Conservation (phyloP, 1,139 yeast genomes). For the Blastobotrys indianensis region DNA sequence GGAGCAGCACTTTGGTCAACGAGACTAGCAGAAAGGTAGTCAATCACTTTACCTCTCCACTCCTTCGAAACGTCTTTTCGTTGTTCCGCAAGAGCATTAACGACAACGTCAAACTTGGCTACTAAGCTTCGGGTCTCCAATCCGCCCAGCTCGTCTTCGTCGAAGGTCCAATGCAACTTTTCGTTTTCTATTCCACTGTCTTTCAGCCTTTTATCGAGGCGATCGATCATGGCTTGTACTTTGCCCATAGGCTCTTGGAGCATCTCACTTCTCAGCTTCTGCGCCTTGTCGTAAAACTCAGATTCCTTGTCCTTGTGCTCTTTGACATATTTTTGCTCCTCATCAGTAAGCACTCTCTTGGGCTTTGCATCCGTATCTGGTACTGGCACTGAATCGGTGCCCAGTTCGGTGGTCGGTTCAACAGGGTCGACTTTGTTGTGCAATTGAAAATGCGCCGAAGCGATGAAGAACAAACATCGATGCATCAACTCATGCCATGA, state of each 20-base stretch:
- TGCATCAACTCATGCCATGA: conserved; percentile 60
- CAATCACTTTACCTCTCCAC: conserved; percentile 46
- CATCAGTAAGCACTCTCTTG: conserved; percentile 10
- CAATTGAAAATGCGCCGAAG: conserved; percentile 69
- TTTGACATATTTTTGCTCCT: conserved; percentile 17
- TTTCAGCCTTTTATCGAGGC: conserved; percentile 12
- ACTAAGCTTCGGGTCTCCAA: conserved; percentile 22
- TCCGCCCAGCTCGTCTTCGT: conserved; percentile 22
- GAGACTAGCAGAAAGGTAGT: conserved; percentile 44
- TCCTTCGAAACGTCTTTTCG: conserved; percentile 45
- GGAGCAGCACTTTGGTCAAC: conserved; percentile 42
- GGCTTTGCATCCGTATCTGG: background rate
- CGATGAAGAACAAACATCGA: conserved; percentile 70
- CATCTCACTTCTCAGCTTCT: conserved; percentile 48
- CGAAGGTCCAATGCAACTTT: conserved; percentile 18
- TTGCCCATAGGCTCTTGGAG: conserved; percentile 42
- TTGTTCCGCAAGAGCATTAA: conserved; percentile 48
- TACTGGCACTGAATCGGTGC: background rate
- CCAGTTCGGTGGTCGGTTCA: background rate
- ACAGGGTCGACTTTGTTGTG: conserved; percentile 28
- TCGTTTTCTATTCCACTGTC: conserved; percentile 22
- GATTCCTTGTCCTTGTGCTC: conserved; percentile 38
- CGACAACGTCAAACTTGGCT: conserved; percentile 15
- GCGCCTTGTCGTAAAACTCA: conserved; percentile 58
- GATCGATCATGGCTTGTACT: conserved; percentile 25